Evolutionary conservation across 2,329 filamentous ascomycete species (phyloP).

Genomic region (Venturia asperata): DNA sequence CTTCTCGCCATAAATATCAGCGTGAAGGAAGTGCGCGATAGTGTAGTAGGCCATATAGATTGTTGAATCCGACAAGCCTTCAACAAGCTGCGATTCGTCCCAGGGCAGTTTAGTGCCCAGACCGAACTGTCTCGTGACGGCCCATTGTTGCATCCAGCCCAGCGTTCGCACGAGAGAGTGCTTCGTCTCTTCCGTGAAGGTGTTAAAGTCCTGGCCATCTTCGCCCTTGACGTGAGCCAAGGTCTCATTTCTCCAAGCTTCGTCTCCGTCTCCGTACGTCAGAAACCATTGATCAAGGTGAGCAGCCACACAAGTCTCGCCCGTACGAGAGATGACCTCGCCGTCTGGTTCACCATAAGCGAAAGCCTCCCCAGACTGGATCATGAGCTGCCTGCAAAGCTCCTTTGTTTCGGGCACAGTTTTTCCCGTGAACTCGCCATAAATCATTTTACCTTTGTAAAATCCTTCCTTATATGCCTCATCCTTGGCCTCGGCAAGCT

Average conservation of each 20-base stretch:
- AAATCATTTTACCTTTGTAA: conserved; percentile 86
- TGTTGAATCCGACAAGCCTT: conserved; percentile 85
- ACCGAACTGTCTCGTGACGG: conserved; percentile 84
- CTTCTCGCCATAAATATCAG: conserved; percentile 74
- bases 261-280: conserved; percentile 66
- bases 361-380: conserved; percentile 74
- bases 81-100: conserved; percentile 85
- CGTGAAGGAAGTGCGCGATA: conserved; percentile 60
- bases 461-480: conserved; percentile 95
- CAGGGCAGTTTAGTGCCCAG: conserved; percentile 91
- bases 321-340: conserved; percentile 79
- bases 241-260: conserved; percentile 70
- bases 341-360: conserved; percentile 90
- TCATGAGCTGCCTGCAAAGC: conserved; percentile 70
- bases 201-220: conserved; percentile 60
- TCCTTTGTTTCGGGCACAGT: conserved; percentile 81
- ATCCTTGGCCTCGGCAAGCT: conserved; percentile 90
- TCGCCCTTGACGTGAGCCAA: conserved; percentile 64
- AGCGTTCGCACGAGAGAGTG: conserved; percentile 71
- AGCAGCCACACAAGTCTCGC: conserved; percentile 87
- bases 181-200: conserved; percentile 57
- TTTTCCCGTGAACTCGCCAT: conserved; percentile 82
- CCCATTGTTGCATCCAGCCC: conserved; percentile 93
- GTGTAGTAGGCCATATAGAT: conserved; percentile 76
- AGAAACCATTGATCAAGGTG: conserved; percentile 97